Conservation (phyloP, 106 monocot species). For the Dendrobium chrysotoxum region DNA sequence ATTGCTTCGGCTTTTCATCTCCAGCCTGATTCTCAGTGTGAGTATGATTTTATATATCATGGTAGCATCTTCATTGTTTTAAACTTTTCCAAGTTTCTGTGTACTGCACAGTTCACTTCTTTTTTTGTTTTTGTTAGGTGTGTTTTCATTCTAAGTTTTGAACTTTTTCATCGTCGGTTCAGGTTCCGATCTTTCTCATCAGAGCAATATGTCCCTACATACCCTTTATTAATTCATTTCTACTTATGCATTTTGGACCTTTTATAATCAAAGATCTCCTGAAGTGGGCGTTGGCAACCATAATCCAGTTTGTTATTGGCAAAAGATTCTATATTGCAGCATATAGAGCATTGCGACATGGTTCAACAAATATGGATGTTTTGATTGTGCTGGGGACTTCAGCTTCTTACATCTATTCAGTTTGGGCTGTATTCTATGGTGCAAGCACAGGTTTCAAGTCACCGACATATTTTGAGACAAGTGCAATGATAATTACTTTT, state of each 20-base stretch:
- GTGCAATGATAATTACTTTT: slow-evolving; percentile 98
- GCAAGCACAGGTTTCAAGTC: slow-evolving; percentile 61
- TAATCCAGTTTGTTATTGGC: slow-evolving; percentile 86
- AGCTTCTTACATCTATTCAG: slow-evolving; percentile 89
- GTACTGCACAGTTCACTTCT: background rate
- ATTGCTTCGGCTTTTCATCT: slow-evolving; percentile 73
- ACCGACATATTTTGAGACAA: slow-evolving; percentile 95
- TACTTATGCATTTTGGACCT: slow-evolving; percentile 56
- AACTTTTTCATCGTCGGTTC: slow-evolving; percentile 4
- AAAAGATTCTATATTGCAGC: slow-evolving; percentile 92
- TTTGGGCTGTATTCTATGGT: slow-evolving; percentile 75
- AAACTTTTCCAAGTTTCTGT: background rate
- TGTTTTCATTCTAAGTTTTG: background rate
- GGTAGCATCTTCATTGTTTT: background rate
- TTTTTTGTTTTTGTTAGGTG: background rate
- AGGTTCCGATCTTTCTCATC: slow-evolving; percentile 85
- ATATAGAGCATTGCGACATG: slow-evolving; percentile 75
- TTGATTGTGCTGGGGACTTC: slow-evolving; percentile 87
- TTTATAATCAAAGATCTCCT: slow-evolving; percentile 59
- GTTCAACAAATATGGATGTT: slow-evolving; percentile 99
- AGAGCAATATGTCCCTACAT: slow-evolving; percentile 45
- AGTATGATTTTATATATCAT: slow-evolving; percentile 20
- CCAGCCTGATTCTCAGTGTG: slow-evolving; percentile 80
- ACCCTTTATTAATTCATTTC: slow-evolving; percentile 33
- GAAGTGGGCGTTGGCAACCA: slow-evolving; percentile 58